A percentile compares a stretch with the other conserved stretches of the same genome.
phyloP scores from a whole-genome alignment of 2,329 filamentous ascomycete genomes.

The Stylonectria norvegica region DNA sequence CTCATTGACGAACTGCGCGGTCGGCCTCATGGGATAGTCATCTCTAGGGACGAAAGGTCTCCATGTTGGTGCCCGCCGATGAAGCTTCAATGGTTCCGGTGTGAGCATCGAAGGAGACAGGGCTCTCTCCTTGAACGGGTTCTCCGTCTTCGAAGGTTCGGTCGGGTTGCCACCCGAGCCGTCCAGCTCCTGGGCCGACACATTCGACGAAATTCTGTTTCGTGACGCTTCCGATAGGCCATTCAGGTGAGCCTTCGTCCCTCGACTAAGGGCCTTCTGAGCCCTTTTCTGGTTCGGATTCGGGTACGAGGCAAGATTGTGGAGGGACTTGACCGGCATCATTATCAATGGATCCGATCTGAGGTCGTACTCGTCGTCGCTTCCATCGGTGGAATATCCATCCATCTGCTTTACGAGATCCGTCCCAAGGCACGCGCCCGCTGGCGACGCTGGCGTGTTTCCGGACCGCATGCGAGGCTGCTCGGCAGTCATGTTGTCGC shows the following conservation, averaged over 20 bases:
- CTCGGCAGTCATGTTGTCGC: constrained; percentile 25
- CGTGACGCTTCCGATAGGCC: constrained; percentile 10
- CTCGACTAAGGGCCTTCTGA: constrained; percentile 42
- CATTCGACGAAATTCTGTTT: constrained; percentile 12
- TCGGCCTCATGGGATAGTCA: constrained; percentile 4
- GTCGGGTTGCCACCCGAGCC: constrained; percentile 7
- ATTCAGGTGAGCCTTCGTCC: constrained; percentile 22
- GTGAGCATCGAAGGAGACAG: constrained; percentile 4
- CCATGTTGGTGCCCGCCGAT: no score
- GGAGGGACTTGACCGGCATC: constrained; percentile 46
- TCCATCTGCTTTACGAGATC: constrained; percentile 16
- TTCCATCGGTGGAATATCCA: constrained; percentile 25
- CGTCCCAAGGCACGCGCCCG: constrained; percentile 16
- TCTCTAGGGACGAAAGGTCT: no score
- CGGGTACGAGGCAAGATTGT: constrained; percentile 53
- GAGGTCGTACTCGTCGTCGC: constrained; percentile 30
- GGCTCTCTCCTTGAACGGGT: constrained; percentile 7
- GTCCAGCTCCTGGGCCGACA: background rate
- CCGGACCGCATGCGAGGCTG: constrained; percentile 27
- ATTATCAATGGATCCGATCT: constrained; percentile 34
- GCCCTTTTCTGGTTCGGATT: constrained; percentile 54
- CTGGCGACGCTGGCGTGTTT: constrained; percentile 20
- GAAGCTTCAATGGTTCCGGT: no score
- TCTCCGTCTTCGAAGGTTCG: no score
- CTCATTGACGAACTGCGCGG: constrained; percentile 10